Percentiles rank a stretch among this genome's conserved stretches.
Evolutionary conservation across 192 early-diverging fungal genomes (phyloP).

Genomic region (Linnemannia hyalina): DNA sequence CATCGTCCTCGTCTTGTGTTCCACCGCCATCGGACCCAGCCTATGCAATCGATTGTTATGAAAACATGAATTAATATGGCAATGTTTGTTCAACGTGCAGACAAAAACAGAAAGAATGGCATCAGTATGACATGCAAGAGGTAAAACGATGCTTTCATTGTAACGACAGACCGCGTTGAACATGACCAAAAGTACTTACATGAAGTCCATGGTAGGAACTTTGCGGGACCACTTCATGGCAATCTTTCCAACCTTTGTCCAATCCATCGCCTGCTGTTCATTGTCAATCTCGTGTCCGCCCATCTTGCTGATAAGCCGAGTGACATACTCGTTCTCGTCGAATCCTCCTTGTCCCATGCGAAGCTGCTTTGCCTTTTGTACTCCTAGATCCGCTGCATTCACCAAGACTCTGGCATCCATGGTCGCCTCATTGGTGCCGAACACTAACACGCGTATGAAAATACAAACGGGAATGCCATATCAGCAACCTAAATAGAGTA

Average conservation of each 20-base stretch:
- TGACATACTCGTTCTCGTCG: conserved; percentile 82
- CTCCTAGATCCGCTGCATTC: conserved; percentile 77
- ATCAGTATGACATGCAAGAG: background rate
- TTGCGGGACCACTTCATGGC: conserved; percentile 66
- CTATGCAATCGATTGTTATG: conserved; percentile 38
- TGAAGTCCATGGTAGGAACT: conserved; percentile 81
- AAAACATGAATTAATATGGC: background rate
- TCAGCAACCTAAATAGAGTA: background rate
- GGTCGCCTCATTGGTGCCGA: conserved; percentile 86
- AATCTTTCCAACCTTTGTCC: conserved; percentile 69
- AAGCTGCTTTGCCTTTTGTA: conserved; percentile 83
- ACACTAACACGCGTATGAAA: conserved; percentile 61
- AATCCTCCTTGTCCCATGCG: conserved; percentile 81
- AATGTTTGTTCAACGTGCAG: background rate
- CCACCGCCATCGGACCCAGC: conserved; percentile 78
- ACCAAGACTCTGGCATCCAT: conserved; percentile 90
- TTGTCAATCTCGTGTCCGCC: conserved; percentile 68
- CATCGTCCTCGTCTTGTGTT: conserved; percentile 64
- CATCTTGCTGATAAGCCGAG: conserved; percentile 68
- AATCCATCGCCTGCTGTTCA: conserved; percentile 61
- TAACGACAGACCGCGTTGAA: too few species aligned
- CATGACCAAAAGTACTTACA: conserved; percentile 64
- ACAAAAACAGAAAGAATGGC: background rate
- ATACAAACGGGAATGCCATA: background rate
- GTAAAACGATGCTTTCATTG: background rate